phyloP scores from a whole-genome alignment of 2,329 filamentous ascomycete genomes.

The Polytolypa hystricis region DNA sequence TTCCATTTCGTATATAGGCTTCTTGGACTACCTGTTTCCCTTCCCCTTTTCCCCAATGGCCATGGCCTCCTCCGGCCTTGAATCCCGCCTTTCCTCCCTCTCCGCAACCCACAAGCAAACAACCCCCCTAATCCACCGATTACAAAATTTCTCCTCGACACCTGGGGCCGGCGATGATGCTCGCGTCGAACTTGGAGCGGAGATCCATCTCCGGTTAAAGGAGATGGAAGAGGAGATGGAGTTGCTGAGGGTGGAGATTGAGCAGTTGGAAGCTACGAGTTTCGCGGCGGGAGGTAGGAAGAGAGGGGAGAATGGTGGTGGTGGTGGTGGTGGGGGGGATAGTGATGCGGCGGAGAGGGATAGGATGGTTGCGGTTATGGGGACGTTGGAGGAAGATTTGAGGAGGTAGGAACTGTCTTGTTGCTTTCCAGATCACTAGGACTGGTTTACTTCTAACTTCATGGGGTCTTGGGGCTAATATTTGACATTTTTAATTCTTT shows the following conservation, averaged over 20 bases:
- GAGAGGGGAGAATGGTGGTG: conserved; percentile 40
- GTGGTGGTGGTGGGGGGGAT: conserved; percentile 36
- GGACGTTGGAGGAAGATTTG: conserved; percentile 58
- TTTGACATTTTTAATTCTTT: too few species aligned
- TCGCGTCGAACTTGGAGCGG: conserved; percentile 61
- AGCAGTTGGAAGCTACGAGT: conserved; percentile 56
- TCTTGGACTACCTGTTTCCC: too few species aligned
- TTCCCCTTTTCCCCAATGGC: conserved; percentile 8
- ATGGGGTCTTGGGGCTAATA: background rate
- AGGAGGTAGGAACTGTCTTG: conserved; percentile 44
- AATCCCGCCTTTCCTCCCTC: conserved; percentile 40
- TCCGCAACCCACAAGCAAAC: conserved; percentile 43
- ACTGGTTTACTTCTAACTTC: background rate
- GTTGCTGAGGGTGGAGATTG: conserved; percentile 62
- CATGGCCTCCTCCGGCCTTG: conserved; percentile 34
- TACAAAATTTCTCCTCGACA: conserved; percentile 51
- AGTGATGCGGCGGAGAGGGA: conserved; percentile 51
- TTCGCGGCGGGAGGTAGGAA: conserved; percentile 25
- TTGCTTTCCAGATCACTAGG: background rate
- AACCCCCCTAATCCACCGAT: conserved; percentile 44
- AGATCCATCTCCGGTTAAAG: conserved; percentile 69
- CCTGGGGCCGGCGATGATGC: conserved; percentile 52
- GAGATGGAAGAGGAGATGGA: conserved; percentile 77
- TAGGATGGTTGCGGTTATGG: conserved; percentile 55
- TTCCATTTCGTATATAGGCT: too few species aligned